Conservation (phyloP, 441 rosid genomes). For the Arabidopsis hybrid region DNA sequence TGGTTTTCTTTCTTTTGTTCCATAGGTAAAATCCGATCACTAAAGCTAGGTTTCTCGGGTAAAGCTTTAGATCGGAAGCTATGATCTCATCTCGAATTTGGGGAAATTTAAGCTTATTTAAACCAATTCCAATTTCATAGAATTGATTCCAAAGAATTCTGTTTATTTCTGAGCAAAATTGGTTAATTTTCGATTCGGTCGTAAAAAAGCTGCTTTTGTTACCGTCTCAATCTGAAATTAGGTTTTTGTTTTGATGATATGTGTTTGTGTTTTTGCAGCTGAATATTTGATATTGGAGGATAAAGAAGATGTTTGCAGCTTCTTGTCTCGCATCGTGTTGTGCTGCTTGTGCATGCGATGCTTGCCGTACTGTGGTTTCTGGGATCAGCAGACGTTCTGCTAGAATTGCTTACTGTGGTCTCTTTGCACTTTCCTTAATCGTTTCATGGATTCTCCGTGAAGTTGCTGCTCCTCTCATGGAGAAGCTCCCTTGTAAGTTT, state of each 20-base stretch:
- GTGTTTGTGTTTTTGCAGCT: slow-evolving; percentile 32
- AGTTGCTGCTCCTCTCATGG: slow-evolving; percentile 96
- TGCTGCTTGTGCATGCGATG: slow-evolving; percentile 92
- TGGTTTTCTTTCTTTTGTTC: neutral
- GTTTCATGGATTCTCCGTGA: slow-evolving; percentile 94
- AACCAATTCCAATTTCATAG: slow-evolving; percentile 9
- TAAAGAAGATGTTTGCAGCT: slow-evolving; percentile 83
- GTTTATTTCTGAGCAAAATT: neutral
- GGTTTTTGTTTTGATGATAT: slow-evolving; percentile 13
- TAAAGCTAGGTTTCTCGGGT: neutral
- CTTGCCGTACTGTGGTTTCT: slow-evolving; percentile 85
- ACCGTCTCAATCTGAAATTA: slow-evolving; percentile 7
- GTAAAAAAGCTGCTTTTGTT: neutral
- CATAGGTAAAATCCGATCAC: neutral
- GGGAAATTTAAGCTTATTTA: neutral
- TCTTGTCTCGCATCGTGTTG: slow-evolving; percentile 95
- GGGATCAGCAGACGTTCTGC: slow-evolving; percentile 92
- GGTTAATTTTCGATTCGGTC: neutral
- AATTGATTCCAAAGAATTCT: neutral
- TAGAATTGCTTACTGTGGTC: slow-evolving; percentile 93
- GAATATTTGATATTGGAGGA: slow-evolving; percentile 33
- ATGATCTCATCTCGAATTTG: slow-evolving; percentile 3
- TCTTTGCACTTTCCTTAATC: slow-evolving; percentile 82
- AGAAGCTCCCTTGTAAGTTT: slow-evolving; percentile 88
- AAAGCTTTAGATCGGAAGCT: neutral